phyloP scores from a whole-genome alignment of 2,329 filamentous ascomycete species.

The Aspergillus neotritici region DNA sequence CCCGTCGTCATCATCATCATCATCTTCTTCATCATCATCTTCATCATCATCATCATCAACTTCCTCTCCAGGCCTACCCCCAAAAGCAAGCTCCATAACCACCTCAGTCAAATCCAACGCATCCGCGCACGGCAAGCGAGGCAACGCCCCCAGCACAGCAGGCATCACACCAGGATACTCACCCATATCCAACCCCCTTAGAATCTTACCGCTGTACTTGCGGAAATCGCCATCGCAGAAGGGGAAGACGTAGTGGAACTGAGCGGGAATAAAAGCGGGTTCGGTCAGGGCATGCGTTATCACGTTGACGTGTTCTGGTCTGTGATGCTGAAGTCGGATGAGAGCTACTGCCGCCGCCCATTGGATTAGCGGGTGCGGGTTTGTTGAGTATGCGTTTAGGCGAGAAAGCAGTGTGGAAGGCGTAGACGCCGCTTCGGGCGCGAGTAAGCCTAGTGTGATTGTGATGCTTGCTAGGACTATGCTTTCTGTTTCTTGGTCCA shows the following conservation, averaged over 20 bases:
- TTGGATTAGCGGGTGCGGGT: background rate
- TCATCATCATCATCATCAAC: no score
- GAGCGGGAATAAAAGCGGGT: background rate
- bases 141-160: background rate
- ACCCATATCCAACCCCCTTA: background rate
- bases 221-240: background rate
- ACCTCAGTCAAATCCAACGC: background rate
- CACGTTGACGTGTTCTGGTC: background rate
- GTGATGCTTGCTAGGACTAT: background rate
- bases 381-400: background rate
- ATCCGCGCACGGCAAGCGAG: background rate
- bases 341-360: conserved; percentile 2
- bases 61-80: background rate
- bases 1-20: no score
- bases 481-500: background rate
- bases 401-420: no score
- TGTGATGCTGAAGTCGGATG: conserved; percentile 1
- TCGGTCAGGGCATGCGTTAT: background rate
- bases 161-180: conserved; percentile 1
- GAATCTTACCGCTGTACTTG: background rate
- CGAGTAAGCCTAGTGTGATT: conserved; percentile 1
- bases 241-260: background rate
- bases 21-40: no score
- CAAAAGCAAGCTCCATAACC: conserved; percentile 2
- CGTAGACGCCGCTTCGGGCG: no score